phyloP scores from a whole-genome alignment of 345 rosid species.

The Populus euphratica region DNA sequence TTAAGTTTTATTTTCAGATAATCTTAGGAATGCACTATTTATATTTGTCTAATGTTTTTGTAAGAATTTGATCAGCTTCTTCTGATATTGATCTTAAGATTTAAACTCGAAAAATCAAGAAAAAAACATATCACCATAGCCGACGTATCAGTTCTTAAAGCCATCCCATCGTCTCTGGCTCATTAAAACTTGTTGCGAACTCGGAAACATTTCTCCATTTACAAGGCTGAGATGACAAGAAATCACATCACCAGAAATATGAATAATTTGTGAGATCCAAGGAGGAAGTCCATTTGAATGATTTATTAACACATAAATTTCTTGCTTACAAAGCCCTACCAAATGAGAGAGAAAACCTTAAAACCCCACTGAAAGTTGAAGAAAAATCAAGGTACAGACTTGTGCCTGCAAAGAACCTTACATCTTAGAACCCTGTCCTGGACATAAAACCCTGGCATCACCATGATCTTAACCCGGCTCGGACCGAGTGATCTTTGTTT shows the following conservation, averaged over 20 bases:
- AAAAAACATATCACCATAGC: too few species aligned
- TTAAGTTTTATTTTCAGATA: too few species aligned
- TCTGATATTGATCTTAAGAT: too few species aligned
- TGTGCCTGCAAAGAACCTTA: slow-evolving; percentile 85
- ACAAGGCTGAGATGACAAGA: not conserved
- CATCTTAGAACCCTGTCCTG: slow-evolving; percentile 75
- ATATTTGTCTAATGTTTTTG: too few species aligned
- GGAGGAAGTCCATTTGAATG: not conserved
- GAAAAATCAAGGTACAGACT: slow-evolving; percentile 35
- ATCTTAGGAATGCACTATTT: too few species aligned
- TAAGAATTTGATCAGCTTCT: too few species aligned
- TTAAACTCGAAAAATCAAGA: too few species aligned
- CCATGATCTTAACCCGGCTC: slow-evolving; percentile 76
- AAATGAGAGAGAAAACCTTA: not conserved
- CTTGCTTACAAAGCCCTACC: not conserved
- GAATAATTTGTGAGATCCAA: not conserved
- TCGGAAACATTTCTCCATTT: not conserved
- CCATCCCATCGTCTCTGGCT: not conserved
- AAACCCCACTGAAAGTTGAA: not conserved
- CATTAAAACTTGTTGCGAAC: not conserved
- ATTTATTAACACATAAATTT: not conserved
- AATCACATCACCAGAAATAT: not conserved
- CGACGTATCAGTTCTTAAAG: too few species aligned
- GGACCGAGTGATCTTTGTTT: slow-evolving; percentile 47
- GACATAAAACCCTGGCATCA: slow-evolving; percentile 90